Conservation (phyloP, 495 filamentous ascomycete species). For the Aspergillus ellipticus region DNA sequence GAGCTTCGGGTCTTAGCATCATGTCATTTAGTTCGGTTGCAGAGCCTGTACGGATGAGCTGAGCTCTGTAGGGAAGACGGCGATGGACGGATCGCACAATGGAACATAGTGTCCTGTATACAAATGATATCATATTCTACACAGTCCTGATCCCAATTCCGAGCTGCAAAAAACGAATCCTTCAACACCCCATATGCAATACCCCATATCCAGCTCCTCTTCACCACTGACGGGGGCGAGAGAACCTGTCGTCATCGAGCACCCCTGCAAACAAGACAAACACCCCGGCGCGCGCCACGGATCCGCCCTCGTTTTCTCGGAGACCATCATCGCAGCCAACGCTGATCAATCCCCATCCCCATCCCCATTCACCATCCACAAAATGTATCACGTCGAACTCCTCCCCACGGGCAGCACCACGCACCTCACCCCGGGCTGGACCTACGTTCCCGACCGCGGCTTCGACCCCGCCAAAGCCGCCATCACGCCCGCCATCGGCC, state of each 20-base stretch:
- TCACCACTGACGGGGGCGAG: too few relatives aligned
- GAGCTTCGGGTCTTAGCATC: conserved; percentile 3
- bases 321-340: not conserved
- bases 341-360: too few relatives aligned
- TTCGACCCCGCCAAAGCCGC: conserved; percentile 57
- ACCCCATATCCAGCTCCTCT: too few relatives aligned
- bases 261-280: conserved; percentile 31
- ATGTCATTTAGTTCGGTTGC: not conserved
- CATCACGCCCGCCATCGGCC: conserved; percentile 51
- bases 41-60: not conserved
- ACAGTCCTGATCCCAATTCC: too few relatives aligned
- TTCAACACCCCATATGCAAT: too few relatives aligned
- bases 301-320: not conserved
- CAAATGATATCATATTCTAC: too few relatives aligned
- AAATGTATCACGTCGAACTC: conserved; percentile 68
- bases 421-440: conserved; percentile 74
- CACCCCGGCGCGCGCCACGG: conserved; percentile 4
- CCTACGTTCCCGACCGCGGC: conserved; percentile 77
- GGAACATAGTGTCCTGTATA: not conserved
- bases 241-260: conserved; percentile 11
- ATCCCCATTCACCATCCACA: not conserved
- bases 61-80: not conserved
- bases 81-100: not conserved
- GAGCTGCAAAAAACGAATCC: too few relatives aligned
- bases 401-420: conserved; percentile 61